A percentile compares a stretch with the other conserved stretches of the same genome.
Evolutionary conservation across 2,329 filamentous ascomycete species (phyloP).

Genomic region (Teratosphaeriaceae sp.): DNA sequence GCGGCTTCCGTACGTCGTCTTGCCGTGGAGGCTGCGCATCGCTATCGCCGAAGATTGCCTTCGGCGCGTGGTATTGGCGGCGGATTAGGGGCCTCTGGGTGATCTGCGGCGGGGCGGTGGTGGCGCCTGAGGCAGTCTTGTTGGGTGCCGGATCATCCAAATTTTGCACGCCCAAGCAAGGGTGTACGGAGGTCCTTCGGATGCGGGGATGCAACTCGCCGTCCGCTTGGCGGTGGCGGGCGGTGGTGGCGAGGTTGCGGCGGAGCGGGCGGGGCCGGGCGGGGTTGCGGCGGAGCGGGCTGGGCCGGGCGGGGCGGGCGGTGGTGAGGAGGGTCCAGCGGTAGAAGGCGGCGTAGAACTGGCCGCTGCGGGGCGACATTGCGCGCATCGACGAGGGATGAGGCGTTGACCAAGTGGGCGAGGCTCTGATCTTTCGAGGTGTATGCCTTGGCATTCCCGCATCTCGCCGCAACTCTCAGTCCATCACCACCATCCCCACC

Average conservation of each 20-base stretch:
- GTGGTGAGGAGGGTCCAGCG: constrained; percentile 32
- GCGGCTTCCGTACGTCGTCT: neutral
- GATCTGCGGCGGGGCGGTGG: too few relatives aligned
- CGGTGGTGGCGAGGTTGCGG: neutral
- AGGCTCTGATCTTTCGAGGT: too few relatives aligned
- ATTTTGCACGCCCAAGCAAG: neutral
- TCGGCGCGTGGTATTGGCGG: too few relatives aligned
- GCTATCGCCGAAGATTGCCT: too few relatives aligned
- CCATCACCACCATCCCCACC: constrained; percentile 1
- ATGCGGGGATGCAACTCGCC: neutral
- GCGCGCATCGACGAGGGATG: neutral
- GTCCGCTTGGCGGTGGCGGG: neutral
- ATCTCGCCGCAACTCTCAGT: constrained; percentile 6
- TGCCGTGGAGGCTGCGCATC: neutral
- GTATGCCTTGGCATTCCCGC: constrained; percentile 13
- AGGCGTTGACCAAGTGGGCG: neutral
- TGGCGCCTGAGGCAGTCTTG: too few relatives aligned
- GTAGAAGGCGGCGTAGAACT: constrained; percentile 40
- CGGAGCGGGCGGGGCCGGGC: neutral
- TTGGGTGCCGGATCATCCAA: too few relatives aligned
- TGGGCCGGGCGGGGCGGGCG: neutral
- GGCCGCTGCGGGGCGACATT: neutral
- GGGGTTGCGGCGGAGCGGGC: too few relatives aligned
- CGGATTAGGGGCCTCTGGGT: too few relatives aligned
- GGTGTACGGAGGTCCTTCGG: neutral